Evolutionary conservation across 2,329 filamentous ascomycete genomes (phyloP), one percentile per base, ranked within the genome.

Genomic region (Trichoderma sp.): DNA sequence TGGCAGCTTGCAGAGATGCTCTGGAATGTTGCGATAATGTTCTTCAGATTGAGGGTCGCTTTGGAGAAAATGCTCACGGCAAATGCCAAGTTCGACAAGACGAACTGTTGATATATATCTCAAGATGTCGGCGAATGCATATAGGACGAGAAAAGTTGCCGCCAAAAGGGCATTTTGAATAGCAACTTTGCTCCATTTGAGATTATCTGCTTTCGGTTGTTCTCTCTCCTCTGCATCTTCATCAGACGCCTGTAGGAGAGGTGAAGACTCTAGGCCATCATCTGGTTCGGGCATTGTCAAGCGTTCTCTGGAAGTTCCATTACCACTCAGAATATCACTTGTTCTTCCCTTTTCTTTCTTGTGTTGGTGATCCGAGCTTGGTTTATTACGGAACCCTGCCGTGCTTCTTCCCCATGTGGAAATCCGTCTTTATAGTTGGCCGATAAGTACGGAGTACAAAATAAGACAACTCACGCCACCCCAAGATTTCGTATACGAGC

Each of bases 41-140:
- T 57, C 65, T 18, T 7, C 65, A 56, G 43, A 28, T 15, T 53
- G n/a, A n/a, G 26, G 26, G 6, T 24, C 65, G 18, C n/a, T 34
- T 28, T 56, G 43, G 51, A 68, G 28, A 58, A 36, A 68, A 28
- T 68, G 65, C 32, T 68, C 65, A n/a, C 65, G 65, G 5, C 65
- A 68, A 9, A 68, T 56, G 26, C 65, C 65, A 12, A 68, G 51
- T 30, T 68, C 65, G 15, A 68, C 15, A 12, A 68, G 51, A 21
- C 65, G 65, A 15, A 68, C 30, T 60, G 53, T 62, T 24, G 60
- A 62, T n/a, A 62, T 62, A 21, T 62, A 62, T 24, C 47, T 70
- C 26, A 63, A 53, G n/a, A 63, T 36, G 21, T 70, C 68, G 24
- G 68, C 57, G 43, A 70, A 70, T 30, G 53, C 57, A 61, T 47